phyloP scores from a whole-genome alignment of 1,139 yeast species.

The Candida pseudoviswanathii region DNA sequence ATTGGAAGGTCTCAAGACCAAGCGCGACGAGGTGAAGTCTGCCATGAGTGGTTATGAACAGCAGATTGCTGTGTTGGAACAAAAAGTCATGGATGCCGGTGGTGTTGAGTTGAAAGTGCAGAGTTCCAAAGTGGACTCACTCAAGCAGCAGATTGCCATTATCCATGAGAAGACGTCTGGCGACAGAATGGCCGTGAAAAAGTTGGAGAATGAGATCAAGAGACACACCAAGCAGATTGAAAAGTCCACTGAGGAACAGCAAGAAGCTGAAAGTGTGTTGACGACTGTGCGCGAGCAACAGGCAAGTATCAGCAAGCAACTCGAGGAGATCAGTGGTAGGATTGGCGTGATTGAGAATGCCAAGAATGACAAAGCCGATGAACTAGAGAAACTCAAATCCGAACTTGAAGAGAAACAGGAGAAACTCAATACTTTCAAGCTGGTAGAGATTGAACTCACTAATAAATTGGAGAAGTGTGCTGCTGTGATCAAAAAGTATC shows the following conservation, averaged over 20 bases:
- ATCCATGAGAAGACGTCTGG: conserved; percentile 60
- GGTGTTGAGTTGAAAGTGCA: conserved; percentile 85
- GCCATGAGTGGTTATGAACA: conserved; percentile 62
- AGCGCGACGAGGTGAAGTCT: conserved; percentile 46
- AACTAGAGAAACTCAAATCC: conserved; percentile 40
- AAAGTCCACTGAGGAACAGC: conserved; percentile 41
- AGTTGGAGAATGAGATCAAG: conserved; percentile 66
- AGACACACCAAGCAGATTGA: conserved; percentile 53
- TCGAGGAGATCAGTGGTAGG: conserved; percentile 33
- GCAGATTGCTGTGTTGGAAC: conserved; percentile 63
- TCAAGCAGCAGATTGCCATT: conserved; percentile 67
- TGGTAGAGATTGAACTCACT: conserved; percentile 69
- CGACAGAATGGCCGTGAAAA: conserved; percentile 62
- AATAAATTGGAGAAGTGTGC: conserved; percentile 65
- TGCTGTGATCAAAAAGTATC: conserved; percentile 42
- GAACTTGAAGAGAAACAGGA: conserved; percentile 53
- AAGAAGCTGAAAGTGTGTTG: conserved; percentile 31
- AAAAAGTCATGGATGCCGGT: conserved; percentile 85
- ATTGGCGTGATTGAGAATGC: conserved; percentile 26
- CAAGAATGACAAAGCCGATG: conserved; percentile 36
- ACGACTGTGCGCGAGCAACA: conserved; percentile 29
- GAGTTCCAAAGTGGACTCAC: conserved; percentile 78
- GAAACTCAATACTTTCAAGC: conserved; percentile 61
- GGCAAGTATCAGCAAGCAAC: conserved; percentile 36
- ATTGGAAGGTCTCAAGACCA: conserved; percentile 35